Percentiles rank a stretch among this genome's conserved stretches.
These are phyloP conservation scores for Smallanthus sonchifolius DNA, from an alignment of 129 eudicot species.

Conservation along the genomic window DNA sequence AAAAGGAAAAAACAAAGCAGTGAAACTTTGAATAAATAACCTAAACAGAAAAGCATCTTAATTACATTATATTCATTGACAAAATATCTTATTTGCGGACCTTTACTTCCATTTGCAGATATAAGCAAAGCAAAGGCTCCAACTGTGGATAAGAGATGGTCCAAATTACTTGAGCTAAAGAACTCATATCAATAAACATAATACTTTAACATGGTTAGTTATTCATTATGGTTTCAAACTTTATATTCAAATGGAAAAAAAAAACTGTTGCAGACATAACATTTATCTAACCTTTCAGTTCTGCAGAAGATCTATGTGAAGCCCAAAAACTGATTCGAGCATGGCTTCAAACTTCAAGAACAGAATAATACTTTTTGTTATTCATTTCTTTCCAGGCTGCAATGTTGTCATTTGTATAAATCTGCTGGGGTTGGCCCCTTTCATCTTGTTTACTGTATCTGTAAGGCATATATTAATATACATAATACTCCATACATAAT, in stretches of 20 bases:
- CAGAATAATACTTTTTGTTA: slow-evolving; percentile 3
- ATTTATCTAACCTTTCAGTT: slow-evolving; percentile 24
- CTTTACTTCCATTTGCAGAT: slow-evolving; percentile 41
- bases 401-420: slow-evolving; percentile 27
- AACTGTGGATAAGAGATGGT: slow-evolving; percentile 63
- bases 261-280: not conserved
- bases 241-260: not conserved
- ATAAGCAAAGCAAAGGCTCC: slow-evolving; percentile 43
- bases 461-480: slow-evolving; percentile 15
- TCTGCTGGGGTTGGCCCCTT: slow-evolving; percentile 20
- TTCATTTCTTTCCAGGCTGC: slow-evolving; percentile 9
- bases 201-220: slow-evolving; percentile 17
- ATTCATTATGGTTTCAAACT: slow-evolving; percentile 1
- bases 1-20: not conserved
- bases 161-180: slow-evolving; percentile 64
- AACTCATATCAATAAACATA: slow-evolving; percentile 24
- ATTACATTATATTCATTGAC: not conserved
- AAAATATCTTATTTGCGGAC: not conserved
- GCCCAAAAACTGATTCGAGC: slow-evolving; percentile 13
- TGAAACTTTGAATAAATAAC: not conserved
- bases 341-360: slow-evolving; percentile 11
- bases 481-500: slow-evolving; percentile 18
- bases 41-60: not conserved
- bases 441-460: slow-evolving; percentile 17
- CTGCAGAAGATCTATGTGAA: slow-evolving; percentile 19